Percentiles rank a stretch among this genome's conserved stretches.
phyloP scores from a whole-genome alignment of 331 rosid genomes.

The Rosa hybrid region DNA sequence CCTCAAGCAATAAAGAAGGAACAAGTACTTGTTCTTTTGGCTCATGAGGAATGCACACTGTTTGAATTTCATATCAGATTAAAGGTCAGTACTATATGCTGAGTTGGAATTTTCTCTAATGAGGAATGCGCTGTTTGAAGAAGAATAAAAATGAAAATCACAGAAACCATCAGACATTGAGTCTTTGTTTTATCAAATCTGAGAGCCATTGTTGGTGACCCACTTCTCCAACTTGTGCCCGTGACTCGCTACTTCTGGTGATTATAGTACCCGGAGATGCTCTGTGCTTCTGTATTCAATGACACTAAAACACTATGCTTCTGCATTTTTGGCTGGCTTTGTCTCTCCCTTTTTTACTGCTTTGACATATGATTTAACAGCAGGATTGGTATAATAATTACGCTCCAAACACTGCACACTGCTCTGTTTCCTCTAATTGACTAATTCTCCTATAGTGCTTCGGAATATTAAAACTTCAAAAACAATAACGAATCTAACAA shows the following conservation, averaged over 20 bases:
- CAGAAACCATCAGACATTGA: slow-evolving; percentile 3
- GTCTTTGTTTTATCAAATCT: background rate
- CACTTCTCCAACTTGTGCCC: slow-evolving; percentile 13
- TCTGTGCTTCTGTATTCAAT: background rate
- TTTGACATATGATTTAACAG: background rate
- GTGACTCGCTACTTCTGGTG: slow-evolving; percentile 11
- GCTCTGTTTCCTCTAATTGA: too few species aligned
- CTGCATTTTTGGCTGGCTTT: background rate
- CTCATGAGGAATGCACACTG: background rate
- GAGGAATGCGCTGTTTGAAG: background rate
- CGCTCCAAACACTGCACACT: background rate
- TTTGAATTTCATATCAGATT: background rate
- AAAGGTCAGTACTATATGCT: background rate
- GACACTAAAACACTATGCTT: slow-evolving; percentile 1
- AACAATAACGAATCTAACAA: too few species aligned
- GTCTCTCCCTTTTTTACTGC: slow-evolving; percentile 5
- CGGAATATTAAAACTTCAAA: too few species aligned
- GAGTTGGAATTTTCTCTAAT: background rate
- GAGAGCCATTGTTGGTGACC: slow-evolving; percentile 9
- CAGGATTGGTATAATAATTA: background rate
- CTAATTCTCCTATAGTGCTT: too few species aligned
- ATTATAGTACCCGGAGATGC: background rate
- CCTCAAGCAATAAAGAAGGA: background rate
- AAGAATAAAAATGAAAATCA: background rate
- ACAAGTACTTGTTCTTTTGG: background rate